Base-by-base conservation (phyloP, 352 stramenopile genomes). In the Phytopythium ostracodes region DNA sequence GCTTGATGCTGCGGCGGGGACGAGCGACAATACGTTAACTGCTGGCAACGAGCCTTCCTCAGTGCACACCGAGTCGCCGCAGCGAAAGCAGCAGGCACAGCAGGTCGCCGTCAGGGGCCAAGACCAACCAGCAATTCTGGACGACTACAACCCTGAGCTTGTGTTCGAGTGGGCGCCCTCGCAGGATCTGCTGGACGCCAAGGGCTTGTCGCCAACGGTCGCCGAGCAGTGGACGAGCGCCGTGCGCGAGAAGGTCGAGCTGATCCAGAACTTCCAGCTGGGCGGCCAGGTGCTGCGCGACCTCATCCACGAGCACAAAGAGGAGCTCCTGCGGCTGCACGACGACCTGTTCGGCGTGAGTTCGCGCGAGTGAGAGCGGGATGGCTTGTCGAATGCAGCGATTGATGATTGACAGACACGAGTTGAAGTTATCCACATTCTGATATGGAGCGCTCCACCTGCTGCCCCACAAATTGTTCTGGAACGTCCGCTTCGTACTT, bases 131-230 rank as follows among this genome's bases (percentile, higher is more conserved):
- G 58, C 36, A 15, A 15, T 33, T 7, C 6, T 49, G 20, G 22
- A 56, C 33, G 51, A 60, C 40, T 76, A 74, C 43, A 54, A 76
- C 51, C 66, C 66, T 0, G 76, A 85, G 22, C 61, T 71, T 7
- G 71, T 91, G 50, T 91, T 91, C 56, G 82, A 89, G 66, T 91
- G 82, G 82, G 62, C 42, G 5, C 78, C 82, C 24, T 66, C 66
- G 1, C 14, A 68, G 4, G 65, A 68, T 0, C 40, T 79, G 22
- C 67, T 81, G 15, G 36, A 55, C 2, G 18, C 53, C 2, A 71
- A 70, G 43, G 20, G 52, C 6, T 59, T 25, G 24, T 17, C 55
- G 29, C 49, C 42, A 12, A 50, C 63, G 11, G 64, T 66, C 14
- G 63, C 57, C 46, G 33, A 65, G 31, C 44, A 80, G 60, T 91